Base-by-base conservation (phyloP, 176 grass and related monocot genomes). In the Echinochloa phyllopogon region DNA sequence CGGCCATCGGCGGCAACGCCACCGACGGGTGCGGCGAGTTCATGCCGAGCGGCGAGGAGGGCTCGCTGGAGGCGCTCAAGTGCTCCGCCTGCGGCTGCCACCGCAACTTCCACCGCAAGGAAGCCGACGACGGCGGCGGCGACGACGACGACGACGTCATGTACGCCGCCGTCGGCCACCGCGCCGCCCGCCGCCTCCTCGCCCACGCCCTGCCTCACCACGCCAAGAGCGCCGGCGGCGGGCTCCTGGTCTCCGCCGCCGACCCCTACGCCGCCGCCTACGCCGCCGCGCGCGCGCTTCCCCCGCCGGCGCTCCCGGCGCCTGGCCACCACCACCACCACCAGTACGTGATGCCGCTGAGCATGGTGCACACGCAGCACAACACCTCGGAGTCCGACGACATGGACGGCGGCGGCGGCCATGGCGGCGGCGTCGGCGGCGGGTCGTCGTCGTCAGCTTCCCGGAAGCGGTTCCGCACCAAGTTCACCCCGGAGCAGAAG, bases 1-100 rank as follows among this genome's bases (percentile, higher is more conserved):
- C 93, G 0, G 56, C 93, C 45, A 98, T 98, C 29, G 96, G 93
- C 63, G 96, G 96, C 38, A 92, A 83, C 72, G 96, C 96, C 59
- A 95, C 91, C 16, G 96, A 98, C 41, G 96, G 96, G 71, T 98
- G 96, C 43, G 96, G 91, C 38, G 93, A 98, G 89, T 98, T 98
- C 96, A 94, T 98, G 96, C 93, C 96, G 3, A 92, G 89, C 41
- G 93, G 93, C 13, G 91, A 86, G 67, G 89, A 93, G 2, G 89
- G 93, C 57, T 93, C 88, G 40, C 91, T 98, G 49, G 95, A 98
- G 92, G 93, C 85, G 40, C 76, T 98, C 76, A 92, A 90, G 85
- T 95, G 96, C 83, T 92, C 91, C 8, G 96, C 96, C 60, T 98
- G 96, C 85, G 83, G 89, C 24, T 98, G 96, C 87, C 96, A 98